These are phyloP conservation scores for Senna siamea DNA, from an alignment of 306 rosid species.

Conservation along the genomic window DNA sequence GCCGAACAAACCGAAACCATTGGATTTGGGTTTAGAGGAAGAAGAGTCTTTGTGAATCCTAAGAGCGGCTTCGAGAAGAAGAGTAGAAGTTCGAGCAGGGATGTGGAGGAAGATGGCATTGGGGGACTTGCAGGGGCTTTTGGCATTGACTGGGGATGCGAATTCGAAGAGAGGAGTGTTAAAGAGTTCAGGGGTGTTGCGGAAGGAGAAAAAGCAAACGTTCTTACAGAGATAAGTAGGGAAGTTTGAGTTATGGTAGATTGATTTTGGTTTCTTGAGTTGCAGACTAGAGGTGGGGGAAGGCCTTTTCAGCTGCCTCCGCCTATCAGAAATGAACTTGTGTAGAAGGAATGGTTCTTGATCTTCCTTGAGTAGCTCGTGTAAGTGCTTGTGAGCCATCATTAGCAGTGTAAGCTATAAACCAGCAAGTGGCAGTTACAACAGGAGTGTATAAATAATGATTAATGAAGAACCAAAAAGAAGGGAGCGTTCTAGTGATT, in stretches of 20 bases:
- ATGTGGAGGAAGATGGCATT: slow-evolving; percentile 76
- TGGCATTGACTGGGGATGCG: slow-evolving; percentile 53
- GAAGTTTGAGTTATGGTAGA: slow-evolving; percentile 40
- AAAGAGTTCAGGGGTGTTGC: slow-evolving; percentile 61
- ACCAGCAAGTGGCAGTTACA: not conserved
- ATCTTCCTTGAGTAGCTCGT: slow-evolving; percentile 61
- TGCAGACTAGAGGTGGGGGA: slow-evolving; percentile 41
- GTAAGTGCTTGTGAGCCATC: slow-evolving; percentile 60
- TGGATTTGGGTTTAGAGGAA: slow-evolving; percentile 42
- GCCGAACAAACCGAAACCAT: slow-evolving; percentile 63
- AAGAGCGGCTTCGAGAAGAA: slow-evolving; percentile 87
- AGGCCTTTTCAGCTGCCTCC: slow-evolving; percentile 48
- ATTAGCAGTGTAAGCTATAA: not conserved
- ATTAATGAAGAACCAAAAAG: not conserved
- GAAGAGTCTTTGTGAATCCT: slow-evolving; percentile 79
- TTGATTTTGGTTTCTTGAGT: slow-evolving; percentile 42
- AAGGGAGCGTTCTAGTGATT: not conserved
- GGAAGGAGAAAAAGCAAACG: slow-evolving; percentile 69
- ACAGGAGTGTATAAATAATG: not conserved
- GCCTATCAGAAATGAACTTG: slow-evolving; percentile 64
- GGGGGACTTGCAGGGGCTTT: slow-evolving; percentile 68
- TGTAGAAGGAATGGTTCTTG: slow-evolving; percentile 70
- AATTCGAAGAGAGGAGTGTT: slow-evolving; percentile 81
- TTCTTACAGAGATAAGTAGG: slow-evolving; percentile 54
- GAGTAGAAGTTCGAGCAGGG: slow-evolving; percentile 72